Conservation (phyloP, 2,329 filamentous ascomycete genomes). For the Xylariaceae sp. region DNA sequence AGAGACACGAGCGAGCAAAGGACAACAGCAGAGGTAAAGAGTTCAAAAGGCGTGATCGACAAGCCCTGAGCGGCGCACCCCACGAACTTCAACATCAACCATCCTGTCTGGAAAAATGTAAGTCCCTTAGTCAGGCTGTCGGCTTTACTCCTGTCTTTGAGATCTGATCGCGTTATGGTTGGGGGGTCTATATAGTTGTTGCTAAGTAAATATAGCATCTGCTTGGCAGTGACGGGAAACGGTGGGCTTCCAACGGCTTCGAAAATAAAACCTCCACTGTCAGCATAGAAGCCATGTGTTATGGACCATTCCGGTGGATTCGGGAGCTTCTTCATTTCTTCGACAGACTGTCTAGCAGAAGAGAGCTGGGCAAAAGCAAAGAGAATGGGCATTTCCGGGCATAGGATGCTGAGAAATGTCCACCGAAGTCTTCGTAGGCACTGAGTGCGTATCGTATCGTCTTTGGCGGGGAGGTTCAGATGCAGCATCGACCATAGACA, state of each 20-base stretch:
- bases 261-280: slow-evolving; percentile 11
- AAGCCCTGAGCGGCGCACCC: neutral
- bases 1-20: neutral
- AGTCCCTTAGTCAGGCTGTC: slow-evolving; percentile 2
- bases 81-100: neutral
- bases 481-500: slow-evolving; percentile 3
- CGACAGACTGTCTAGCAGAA: slow-evolving; percentile 3
- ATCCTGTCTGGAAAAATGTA: neutral
- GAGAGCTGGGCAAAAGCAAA: slow-evolving; percentile 2
- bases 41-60: slow-evolving; percentile 2
- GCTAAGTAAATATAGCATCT: neutral
- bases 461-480: neutral
- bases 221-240: slow-evolving; percentile 6
- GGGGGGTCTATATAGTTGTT: neutral
- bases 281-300: slow-evolving; percentile 11
- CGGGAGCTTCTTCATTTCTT: neutral
- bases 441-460: neutral
- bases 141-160: slow-evolving; percentile 7
- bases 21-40: neutral
- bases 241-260: neutral
- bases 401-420: neutral
- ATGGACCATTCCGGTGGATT: slow-evolving; percentile 2
- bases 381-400: slow-evolving; percentile 7
- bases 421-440: neutral
- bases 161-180: neutral